A percentile compares a stretch with the other conserved stretches of the same genome.
These are phyloP conservation scores for Suillus ampliporus DNA, from an alignment of 768 basidiomycete species.

Conservation along the genomic window DNA sequence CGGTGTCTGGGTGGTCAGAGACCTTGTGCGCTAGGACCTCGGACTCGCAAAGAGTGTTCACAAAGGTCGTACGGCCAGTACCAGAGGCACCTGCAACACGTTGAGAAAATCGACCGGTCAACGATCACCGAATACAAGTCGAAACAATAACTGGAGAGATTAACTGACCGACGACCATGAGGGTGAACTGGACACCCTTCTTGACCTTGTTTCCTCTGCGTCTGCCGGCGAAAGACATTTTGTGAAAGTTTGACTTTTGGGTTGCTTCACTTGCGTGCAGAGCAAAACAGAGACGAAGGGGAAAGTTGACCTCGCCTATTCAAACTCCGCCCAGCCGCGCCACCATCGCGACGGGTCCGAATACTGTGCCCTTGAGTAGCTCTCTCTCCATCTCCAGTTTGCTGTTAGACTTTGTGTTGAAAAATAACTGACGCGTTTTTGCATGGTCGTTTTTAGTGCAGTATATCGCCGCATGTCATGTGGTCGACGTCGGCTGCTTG, in stretches of 20 bases:
- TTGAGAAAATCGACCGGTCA: slow-evolving; percentile 14
- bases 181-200: slow-evolving; percentile 97
- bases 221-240: slow-evolving; percentile 86
- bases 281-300: slow-evolving; percentile 35
- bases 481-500: slow-evolving; percentile 6
- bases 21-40: slow-evolving; percentile 90
- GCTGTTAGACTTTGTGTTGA: background rate
- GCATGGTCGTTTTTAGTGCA: slow-evolving; percentile 15
- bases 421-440: slow-evolving; percentile 11
- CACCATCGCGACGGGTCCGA: slow-evolving; percentile 35
- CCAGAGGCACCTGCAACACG: slow-evolving; percentile 84
- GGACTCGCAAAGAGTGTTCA: slow-evolving; percentile 98
- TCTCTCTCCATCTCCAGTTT: background rate
- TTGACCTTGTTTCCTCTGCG: slow-evolving; percentile 95
- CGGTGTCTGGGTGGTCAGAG: slow-evolving; percentile 82
- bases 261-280: slow-evolving; percentile 34
- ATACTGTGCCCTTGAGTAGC: background rate
- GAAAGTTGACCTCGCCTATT: slow-evolving; percentile 38
- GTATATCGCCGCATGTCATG: slow-evolving; percentile 15
- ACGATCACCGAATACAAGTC: slow-evolving; percentile 25
- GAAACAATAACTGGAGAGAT: background rate
- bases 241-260: slow-evolving; percentile 28
- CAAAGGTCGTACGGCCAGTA: slow-evolving; percentile 96
- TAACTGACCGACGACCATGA: slow-evolving; percentile 94
- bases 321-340: slow-evolving; percentile 40